Evolutionary conservation across 2,329 filamentous ascomycete genomes (phyloP).

Genomic region (Alternaria infectoria): DNA sequence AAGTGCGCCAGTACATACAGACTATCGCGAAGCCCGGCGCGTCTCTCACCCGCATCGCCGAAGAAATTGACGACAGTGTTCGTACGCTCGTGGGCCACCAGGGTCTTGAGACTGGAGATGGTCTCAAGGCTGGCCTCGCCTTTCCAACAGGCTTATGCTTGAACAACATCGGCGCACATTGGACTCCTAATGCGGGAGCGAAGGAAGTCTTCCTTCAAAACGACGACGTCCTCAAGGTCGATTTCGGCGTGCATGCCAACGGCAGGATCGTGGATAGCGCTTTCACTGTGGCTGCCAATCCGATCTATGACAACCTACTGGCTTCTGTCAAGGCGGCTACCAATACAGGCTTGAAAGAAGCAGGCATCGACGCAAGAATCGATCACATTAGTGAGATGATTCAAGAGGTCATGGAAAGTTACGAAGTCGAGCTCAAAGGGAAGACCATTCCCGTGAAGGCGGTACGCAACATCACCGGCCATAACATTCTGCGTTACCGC

Average conservation of each 20-base stretch:
- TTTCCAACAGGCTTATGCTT: conserved; percentile 84
- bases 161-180: conserved; percentile 84
- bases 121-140: conserved; percentile 78
- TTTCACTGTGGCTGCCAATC: conserved; percentile 71
- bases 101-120: conserved; percentile 77
- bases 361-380: conserved; percentile 87
- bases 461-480: conserved; percentile 86
- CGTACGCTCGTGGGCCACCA: conserved; percentile 75
- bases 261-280: conserved; percentile 74
- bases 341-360: conserved; percentile 80
- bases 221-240: conserved; percentile 76
- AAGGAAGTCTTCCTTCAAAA: conserved; percentile 75
- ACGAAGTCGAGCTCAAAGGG: conserved; percentile 81
- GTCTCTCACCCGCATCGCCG: conserved; percentile 77
- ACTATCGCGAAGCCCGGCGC: conserved; percentile 79
- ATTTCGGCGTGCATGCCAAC: conserved; percentile 74
- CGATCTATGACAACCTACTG: conserved; percentile 70
- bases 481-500: conserved; percentile 86
- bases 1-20: conserved; percentile 81
- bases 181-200: conserved; percentile 83
- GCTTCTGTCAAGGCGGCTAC: conserved; percentile 71
- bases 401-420: conserved; percentile 91
- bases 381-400: conserved; percentile 83
- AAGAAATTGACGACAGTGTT: conserved; percentile 82
- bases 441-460: conserved; percentile 79